phyloP scores from a whole-genome alignment of 768 basidiomycete genomes.

The Hortiboletus flavorubellus region DNA sequence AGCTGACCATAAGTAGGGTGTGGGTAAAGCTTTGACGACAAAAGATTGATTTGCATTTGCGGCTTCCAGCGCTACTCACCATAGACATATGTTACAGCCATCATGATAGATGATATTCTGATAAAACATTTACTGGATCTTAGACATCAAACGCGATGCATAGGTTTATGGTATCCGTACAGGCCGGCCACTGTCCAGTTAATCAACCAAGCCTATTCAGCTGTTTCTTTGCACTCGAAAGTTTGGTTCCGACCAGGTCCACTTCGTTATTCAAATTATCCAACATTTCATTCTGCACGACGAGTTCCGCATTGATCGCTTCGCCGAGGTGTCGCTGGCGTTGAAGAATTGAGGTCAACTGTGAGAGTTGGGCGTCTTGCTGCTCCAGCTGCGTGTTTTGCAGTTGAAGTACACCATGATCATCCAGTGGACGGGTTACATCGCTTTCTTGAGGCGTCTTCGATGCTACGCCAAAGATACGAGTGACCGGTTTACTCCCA shows the following conservation, averaged over 20 bases:
- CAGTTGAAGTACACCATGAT: constrained; percentile 72
- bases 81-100: constrained; percentile 30
- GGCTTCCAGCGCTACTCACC: background rate
- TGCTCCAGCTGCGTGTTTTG: constrained; percentile 79
- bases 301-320: constrained; percentile 82
- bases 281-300: constrained; percentile 79
- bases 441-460: constrained; percentile 73
- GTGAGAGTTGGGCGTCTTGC: constrained; percentile 80
- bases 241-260: constrained; percentile 72
- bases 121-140: constrained; percentile 7
- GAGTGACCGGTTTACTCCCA: constrained; percentile 47
- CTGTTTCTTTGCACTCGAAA: constrained; percentile 77
- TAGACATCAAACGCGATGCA: background rate
- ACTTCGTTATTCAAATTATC: constrained; percentile 76
- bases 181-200: constrained; percentile 3
- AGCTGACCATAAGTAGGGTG: constrained; percentile 42
- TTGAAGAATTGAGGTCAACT: constrained; percentile 76
- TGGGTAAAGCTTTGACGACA: constrained; percentile 52
- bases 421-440: constrained; percentile 82
- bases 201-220: constrained; percentile 69
- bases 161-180: constrained; percentile 23
- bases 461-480: constrained; percentile 73
- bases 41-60: constrained; percentile 17
- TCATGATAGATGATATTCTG: constrained; percentile 17
- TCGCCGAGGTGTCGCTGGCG: constrained; percentile 84